Conservation (phyloP, 2,329 filamentous ascomycete genomes). For the Gaeumannomyces tritici region DNA sequence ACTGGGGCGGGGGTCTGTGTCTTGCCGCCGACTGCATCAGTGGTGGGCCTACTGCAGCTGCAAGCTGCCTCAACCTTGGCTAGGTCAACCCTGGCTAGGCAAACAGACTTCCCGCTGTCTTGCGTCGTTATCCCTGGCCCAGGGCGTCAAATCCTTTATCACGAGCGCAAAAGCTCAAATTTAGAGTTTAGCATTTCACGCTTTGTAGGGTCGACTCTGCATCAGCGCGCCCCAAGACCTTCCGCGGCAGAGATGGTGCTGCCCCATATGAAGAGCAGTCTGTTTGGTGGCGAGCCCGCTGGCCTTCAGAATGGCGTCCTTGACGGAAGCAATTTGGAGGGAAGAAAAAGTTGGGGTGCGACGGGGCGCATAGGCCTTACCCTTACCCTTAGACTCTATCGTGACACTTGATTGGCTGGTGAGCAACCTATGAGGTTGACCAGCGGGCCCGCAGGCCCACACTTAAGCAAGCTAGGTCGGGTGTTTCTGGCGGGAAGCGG, state of each 20-base stretch:
- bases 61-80: no score
- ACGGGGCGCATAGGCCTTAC: constrained; percentile 63
- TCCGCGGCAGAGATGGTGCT: constrained; percentile 44
- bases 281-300: constrained; percentile 41
- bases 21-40: no score
- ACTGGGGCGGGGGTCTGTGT: no score
- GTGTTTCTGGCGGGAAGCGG: constrained; percentile 46
- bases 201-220: constrained; percentile 57
- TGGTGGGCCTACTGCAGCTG: no score
- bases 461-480: constrained; percentile 36
- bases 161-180: no score
- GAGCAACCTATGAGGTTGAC: constrained; percentile 48
- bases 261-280: constrained; percentile 30
- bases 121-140: no score
- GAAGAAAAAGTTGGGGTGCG: constrained; percentile 43
- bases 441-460: constrained; percentile 40
- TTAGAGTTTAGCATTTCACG: constrained; percentile 50
- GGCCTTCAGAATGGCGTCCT: constrained; percentile 23
- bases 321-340: constrained; percentile 18
- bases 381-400: constrained; percentile 53
- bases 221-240: constrained; percentile 61
- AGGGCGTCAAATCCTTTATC: no score
- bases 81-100: no score
- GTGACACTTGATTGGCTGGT: constrained; percentile 42
- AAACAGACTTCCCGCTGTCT: no score